Evolutionary conservation across 371 early-diverging fungal species (phyloP), one percentile per base, ranked within the genome.

Genomic region (Lichtheimia ramosa): DNA sequence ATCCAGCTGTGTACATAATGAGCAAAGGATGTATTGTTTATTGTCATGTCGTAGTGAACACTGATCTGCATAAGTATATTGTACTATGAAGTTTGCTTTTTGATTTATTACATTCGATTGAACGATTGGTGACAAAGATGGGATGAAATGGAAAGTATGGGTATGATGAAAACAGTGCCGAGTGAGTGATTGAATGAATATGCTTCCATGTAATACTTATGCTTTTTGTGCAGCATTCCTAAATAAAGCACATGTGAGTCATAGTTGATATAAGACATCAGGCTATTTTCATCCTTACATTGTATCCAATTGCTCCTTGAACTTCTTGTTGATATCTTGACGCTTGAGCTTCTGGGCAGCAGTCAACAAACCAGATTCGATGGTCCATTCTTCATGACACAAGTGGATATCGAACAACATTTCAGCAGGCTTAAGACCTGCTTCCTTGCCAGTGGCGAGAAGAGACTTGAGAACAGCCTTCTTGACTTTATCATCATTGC

Each of bases 341-440:
- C 98, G 87, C 77, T 95, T 94, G 39, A 96, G 70, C 75, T 98
- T 98, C 73, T 90, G 91, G 14, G 97, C 94, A 20, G 97, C 95
- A 7, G 98, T 98, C 78, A 94, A 72, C 56, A 89, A 52, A 50
- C 84, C 81, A 74, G 79, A 73, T 21, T 96, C 90, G 2, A 93
- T 83, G 3, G 95, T 93, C 96, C 97, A 97, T 58, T 91, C 82
- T 25, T 92, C 94, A 0, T 70, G 70, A 55, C 79, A 83, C 16
- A 98, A 59, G 66, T 79, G 76, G 23, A 96, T 72, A 50, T 79
- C 84, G 18, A 78, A 63, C 43, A 97, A 63, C 27, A 87, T 66
- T 72, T 97, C 96, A 20, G 90, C 81, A 8, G 84, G 80, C 59
- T 78, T 86, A 48, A 97, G 76, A 1, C 86, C 87, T 52, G 51